phyloP scores from a whole-genome alignment of 2,329 filamentous ascomycete species.

The Fusarium phyllophilum region DNA sequence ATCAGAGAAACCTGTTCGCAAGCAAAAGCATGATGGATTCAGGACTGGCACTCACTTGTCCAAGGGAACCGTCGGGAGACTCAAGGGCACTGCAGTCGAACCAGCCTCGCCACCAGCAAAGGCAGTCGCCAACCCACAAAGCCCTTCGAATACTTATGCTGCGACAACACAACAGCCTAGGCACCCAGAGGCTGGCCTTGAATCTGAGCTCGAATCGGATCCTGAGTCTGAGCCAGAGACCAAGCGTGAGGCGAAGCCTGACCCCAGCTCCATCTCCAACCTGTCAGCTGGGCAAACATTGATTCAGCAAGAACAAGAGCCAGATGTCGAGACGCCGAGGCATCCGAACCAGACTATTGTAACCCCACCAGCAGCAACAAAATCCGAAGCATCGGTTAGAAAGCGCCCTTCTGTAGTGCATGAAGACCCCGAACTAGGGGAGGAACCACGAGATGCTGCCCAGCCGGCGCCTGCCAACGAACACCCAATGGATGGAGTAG shows the following conservation, averaged over 20 bases:
- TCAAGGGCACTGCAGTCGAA: slow-evolving; percentile 60
- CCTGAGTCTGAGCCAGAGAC: slow-evolving; percentile 16
- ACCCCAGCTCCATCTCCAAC: not conserved
- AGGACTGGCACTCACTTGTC: slow-evolving; percentile 58
- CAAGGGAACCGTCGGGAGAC: slow-evolving; percentile 64
- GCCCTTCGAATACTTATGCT: not conserved
- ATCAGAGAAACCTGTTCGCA: slow-evolving; percentile 52
- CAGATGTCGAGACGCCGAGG: not conserved
- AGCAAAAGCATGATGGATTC: slow-evolving; percentile 54
- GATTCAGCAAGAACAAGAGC: slow-evolving; percentile 8
- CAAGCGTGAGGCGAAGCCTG: not conserved
- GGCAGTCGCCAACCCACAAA: slow-evolving; percentile 43
- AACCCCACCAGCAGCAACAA: not conserved
- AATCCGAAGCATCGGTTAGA: slow-evolving; percentile 7
- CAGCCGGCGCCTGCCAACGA: slow-evolving; percentile 9
- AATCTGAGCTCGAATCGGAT: slow-evolving; percentile 17
- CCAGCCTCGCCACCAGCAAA: slow-evolving; percentile 7
- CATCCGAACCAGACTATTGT: not conserved
- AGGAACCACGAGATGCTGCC: slow-evolving; percentile 29
- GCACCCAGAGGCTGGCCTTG: slow-evolving; percentile 3
- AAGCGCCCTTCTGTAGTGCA: slow-evolving; percentile 58
- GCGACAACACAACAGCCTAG: slow-evolving; percentile 2
- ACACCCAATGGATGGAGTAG: slow-evolving; percentile 41
- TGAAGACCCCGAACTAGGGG: slow-evolving; percentile 58
- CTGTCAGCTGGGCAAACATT: slow-evolving; percentile 1